These are phyloP conservation scores for Lagerstroemia speciosa DNA, from an alignment of 345 rosid genomes.

Conservation along the genomic window DNA sequence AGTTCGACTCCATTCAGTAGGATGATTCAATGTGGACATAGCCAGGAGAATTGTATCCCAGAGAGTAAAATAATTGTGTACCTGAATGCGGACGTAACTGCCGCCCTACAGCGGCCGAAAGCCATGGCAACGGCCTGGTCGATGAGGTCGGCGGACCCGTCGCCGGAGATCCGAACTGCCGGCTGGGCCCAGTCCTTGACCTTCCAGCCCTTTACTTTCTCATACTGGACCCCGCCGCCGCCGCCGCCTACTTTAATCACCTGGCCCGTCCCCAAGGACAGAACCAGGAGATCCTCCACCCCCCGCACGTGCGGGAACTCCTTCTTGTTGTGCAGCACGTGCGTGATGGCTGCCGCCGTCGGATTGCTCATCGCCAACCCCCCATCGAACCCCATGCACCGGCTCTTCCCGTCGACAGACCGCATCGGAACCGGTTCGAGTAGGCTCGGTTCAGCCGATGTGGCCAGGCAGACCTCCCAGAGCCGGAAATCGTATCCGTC, in stretches of 20 bases:
- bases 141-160: slow-evolving; percentile 71
- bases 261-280: slow-evolving; percentile 31
- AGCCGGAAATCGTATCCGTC: slow-evolving; percentile 18
- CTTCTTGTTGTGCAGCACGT: slow-evolving; percentile 22
- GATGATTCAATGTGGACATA: too few species aligned
- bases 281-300: slow-evolving; percentile 20
- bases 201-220: slow-evolving; percentile 58
- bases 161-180: slow-evolving; percentile 67
- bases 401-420: slow-evolving; percentile 18
- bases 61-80: not conserved
- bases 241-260: slow-evolving; percentile 22
- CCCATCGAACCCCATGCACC: slow-evolving; percentile 19
- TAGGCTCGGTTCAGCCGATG: slow-evolving; percentile 13
- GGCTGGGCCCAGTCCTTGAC: slow-evolving; percentile 91
- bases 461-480: slow-evolving; percentile 22
- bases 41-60: too few species aligned
- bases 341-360: slow-evolving; percentile 21
- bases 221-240: slow-evolving; percentile 29
- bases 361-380: slow-evolving; percentile 23
- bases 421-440: slow-evolving; percentile 12
- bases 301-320: slow-evolving; percentile 17
- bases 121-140: slow-evolving; percentile 97
- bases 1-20: too few species aligned
- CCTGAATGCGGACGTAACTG: slow-evolving; percentile 48
- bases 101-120: slow-evolving; percentile 61